Evolutionary conservation across 2,329 filamentous ascomycete species (phyloP).

Genomic region (Penicillium verrucosum): DNA sequence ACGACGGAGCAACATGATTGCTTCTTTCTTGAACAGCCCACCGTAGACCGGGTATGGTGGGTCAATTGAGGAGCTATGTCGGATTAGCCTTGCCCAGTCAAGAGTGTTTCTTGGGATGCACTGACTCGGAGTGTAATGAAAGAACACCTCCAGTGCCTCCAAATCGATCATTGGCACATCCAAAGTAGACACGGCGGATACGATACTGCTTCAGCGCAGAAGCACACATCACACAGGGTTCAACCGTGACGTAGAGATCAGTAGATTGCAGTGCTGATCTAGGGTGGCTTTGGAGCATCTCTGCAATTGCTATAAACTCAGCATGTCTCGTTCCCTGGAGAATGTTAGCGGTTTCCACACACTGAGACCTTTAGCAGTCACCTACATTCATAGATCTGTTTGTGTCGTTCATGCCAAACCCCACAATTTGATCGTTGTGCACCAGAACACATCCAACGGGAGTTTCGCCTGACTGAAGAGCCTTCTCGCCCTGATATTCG

Average conservation of each 20-base stretch:
- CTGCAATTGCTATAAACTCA: constrained; percentile 81
- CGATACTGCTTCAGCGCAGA: constrained; percentile 83
- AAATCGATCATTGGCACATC: constrained; percentile 94
- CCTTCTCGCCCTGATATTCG: constrained; percentile 68
- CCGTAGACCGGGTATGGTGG: constrained; percentile 77
- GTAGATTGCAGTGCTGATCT: constrained; percentile 67
- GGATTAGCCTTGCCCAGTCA: constrained; percentile 7
- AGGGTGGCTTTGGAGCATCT: constrained; percentile 63
- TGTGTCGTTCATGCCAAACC: constrained; percentile 93
- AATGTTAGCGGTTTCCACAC: constrained; percentile 31
- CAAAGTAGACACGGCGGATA: constrained; percentile 89
- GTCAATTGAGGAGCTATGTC: constrained; percentile 65
- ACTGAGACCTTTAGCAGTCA: constrained; percentile 5
- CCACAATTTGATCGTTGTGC: constrained; percentile 72
- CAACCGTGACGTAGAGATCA: constrained; percentile 92
- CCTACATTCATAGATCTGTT: constrained; percentile 73
- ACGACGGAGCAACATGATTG: constrained; percentile 83
- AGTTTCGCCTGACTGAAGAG: constrained; percentile 82
- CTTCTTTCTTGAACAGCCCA: constrained; percentile 85
- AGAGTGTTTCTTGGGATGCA: constrained; percentile 6
- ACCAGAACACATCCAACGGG: constrained; percentile 96
- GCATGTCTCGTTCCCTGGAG: constrained; percentile 88
- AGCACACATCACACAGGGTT: constrained; percentile 98
- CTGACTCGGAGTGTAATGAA: constrained; percentile 70
- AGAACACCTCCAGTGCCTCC: constrained; percentile 94